Evolutionary conservation across 2,329 filamentous ascomycete genomes (phyloP).

Genomic region (Pochonia chlamydosporia): DNA sequence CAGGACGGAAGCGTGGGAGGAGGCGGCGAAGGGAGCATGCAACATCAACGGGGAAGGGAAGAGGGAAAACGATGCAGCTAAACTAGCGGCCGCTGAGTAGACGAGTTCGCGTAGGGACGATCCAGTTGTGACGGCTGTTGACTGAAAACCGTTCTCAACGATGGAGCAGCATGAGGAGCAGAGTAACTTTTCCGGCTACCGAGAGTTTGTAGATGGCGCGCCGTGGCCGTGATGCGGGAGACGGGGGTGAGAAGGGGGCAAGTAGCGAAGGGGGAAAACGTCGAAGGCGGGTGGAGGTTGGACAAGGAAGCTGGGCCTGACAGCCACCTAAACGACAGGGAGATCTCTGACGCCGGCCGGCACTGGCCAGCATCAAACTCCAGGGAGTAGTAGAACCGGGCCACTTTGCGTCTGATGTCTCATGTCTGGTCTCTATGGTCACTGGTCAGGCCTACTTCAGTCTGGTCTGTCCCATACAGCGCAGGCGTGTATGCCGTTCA

Average conservation of each 20-base stretch:
- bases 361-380: too few relatives aligned
- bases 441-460: too few relatives aligned
- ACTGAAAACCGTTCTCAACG: background rate
- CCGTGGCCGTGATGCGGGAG: background rate
- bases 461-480: too few relatives aligned
- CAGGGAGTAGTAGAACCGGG: too few relatives aligned
- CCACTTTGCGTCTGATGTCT: too few relatives aligned
- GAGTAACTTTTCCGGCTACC: conserved; percentile 1
- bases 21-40: conserved; percentile 5
- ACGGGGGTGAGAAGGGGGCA: background rate
- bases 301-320: background rate
- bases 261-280: background rate
- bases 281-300: conserved; percentile 5
- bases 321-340: too few relatives aligned
- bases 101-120: background rate
- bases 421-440: too few relatives aligned
- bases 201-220: conserved; percentile 3
- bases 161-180: conserved; percentile 1
- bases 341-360: too few relatives aligned
- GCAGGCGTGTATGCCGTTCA: too few relatives aligned
- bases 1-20: conserved; percentile 3
- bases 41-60: conserved; percentile 2
- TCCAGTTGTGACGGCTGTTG: background rate
- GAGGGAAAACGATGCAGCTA: background rate
- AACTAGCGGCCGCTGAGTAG: background rate